These are phyloP conservation scores for Cytospora mali DNA, from an alignment of 2,329 filamentous ascomycete genomes.

Conservation along the genomic window DNA sequence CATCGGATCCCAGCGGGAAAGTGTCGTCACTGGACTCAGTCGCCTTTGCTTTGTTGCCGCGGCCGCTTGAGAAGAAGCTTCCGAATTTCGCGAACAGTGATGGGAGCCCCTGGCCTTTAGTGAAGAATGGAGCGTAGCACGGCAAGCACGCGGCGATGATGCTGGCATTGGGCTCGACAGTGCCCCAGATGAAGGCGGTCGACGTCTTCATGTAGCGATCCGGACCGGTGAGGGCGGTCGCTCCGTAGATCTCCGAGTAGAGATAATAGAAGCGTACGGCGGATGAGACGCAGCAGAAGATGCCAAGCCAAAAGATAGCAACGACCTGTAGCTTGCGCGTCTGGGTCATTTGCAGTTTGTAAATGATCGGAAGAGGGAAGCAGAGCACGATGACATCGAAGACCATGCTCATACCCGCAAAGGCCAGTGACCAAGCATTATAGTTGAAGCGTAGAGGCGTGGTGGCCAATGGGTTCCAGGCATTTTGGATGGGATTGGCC, in stretches of 20 bases:
- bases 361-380: conserved; percentile 4
- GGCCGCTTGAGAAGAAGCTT: conserved; percentile 4
- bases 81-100: conserved; percentile 1
- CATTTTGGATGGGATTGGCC: conserved; percentile 4
- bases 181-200: conserved; percentile 22
- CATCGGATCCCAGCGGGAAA: conserved; percentile 2
- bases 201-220: conserved; percentile 2
- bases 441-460: neutral
- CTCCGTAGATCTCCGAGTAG: neutral
- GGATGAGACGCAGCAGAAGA: conserved; percentile 5
- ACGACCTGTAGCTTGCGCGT: conserved; percentile 4
- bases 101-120: conserved; percentile 2
- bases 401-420: conserved; percentile 4
- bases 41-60: neutral
- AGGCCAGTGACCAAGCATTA: neutral
- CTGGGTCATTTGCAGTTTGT: conserved; percentile 4
- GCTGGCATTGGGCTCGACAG: conserved; percentile 26
- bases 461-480: conserved; percentile 5
- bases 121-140: conserved; percentile 1
- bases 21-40: neutral
- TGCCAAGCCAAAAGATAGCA: conserved; percentile 3
- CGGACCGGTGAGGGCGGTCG: neutral
- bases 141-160: conserved; percentile 29
- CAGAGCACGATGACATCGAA: neutral
- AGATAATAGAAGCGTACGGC: conserved; percentile 9